Evolutionary conservation across 495 filamentous ascomycete genomes (phyloP).

Genomic region (Penicillium canescens): DNA sequence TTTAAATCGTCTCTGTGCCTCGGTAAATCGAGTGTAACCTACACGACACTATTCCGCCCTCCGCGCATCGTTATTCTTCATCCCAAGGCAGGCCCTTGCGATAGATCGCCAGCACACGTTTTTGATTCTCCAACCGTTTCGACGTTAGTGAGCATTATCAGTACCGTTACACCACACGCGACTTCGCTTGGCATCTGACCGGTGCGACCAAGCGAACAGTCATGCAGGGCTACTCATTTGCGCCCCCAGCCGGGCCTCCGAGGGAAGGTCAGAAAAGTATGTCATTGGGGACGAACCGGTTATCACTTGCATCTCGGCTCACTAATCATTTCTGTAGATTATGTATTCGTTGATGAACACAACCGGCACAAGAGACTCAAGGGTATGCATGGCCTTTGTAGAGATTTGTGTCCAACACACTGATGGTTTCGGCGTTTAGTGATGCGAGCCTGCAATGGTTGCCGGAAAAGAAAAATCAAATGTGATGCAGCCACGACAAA

Average conservation of each 20-base stretch:
- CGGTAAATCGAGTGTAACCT: neutral
- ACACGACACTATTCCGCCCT: too few species aligned
- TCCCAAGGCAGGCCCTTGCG: conserved; percentile 19
- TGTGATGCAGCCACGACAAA: conserved; percentile 98
- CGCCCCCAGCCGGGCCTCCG: conserved; percentile 44
- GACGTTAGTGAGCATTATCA: neutral
- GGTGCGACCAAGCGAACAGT: neutral
- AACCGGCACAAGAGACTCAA: conserved; percentile 97
- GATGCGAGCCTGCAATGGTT: conserved; percentile 98
- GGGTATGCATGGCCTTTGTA: conserved; percentile 55
- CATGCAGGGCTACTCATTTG: conserved; percentile 52
- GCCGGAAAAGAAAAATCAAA: conserved; percentile 79
- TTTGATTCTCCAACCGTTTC: conserved; percentile 4
- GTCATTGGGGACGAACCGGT: neutral
- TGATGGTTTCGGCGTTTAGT: conserved; percentile 52
- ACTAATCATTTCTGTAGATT: conserved; percentile 58
- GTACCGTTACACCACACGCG: neutral
- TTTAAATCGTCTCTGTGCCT: neutral
- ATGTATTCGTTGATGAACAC: conserved; percentile 99
- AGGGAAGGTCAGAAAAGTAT: conserved; percentile 49
- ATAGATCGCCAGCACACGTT: neutral
- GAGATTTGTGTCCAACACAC: conserved; percentile 6
- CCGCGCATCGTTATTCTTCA: too few species aligned
- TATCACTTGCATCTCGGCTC: neutral
- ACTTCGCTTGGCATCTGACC: neutral